phyloP scores from a whole-genome alignment of 345 rosid genomes.

The Aquilaria malaccensis region DNA sequence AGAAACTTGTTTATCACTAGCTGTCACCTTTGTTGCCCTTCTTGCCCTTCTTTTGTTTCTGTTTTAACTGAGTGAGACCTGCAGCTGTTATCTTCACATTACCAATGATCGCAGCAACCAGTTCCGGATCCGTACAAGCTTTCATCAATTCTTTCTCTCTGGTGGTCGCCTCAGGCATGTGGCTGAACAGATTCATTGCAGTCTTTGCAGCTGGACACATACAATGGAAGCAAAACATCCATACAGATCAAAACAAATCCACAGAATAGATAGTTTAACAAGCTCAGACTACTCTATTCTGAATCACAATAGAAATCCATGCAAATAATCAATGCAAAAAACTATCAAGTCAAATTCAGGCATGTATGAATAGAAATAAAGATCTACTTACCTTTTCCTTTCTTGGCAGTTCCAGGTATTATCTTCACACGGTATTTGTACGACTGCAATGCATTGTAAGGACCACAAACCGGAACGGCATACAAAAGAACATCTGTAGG shows the following conservation, averaged over 20 bases:
- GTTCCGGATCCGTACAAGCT: conserved; percentile 91
- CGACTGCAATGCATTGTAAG: conserved; percentile 78
- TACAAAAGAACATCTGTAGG: conserved; percentile 73
- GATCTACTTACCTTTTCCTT: conserved; percentile 67
- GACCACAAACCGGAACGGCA: conserved; percentile 90
- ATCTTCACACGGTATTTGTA: conserved; percentile 90
- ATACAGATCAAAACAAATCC: not conserved
- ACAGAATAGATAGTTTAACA: not conserved
- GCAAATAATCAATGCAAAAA: not conserved
- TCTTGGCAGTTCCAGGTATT: conserved; percentile 85
- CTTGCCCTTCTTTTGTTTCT: conserved; percentile 90
- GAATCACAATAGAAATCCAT: not conserved
- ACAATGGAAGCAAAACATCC: not conserved
- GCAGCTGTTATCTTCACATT: conserved; percentile 88
- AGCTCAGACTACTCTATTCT: not conserved
- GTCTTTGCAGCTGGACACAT: conserved; percentile 65
- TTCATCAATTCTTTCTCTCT: conserved; percentile 98
- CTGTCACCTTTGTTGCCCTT: conserved; percentile 36
- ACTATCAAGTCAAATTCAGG: not conserved
- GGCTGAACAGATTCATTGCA: conserved; percentile 87
- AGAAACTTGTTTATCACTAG: conserved; percentile 2
- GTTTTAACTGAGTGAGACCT: conserved; percentile 90
- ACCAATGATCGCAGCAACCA: conserved; percentile 85
- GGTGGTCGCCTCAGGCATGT: conserved; percentile 63
- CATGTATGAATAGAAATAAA: not conserved